Evolutionary conservation across 2,329 filamentous ascomycete species (phyloP), one percentile per base, ranked within the genome.

Genomic region (Aspergillus quadricinctus): DNA sequence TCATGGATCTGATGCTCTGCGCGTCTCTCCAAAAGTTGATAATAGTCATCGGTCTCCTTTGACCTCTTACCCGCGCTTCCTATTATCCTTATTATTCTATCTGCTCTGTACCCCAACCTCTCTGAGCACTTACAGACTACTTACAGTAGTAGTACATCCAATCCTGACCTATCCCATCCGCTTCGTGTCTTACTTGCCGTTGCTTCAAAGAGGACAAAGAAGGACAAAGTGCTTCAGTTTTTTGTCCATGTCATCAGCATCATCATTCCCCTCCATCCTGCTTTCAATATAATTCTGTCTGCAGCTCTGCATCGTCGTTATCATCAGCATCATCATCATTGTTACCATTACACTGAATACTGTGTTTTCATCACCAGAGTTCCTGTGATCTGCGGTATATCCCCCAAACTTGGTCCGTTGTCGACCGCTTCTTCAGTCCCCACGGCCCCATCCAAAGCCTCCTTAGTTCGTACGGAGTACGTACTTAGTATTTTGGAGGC

Each of bases 341-440:
- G 53, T 57, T 57, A 27, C 48, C n/a, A 19, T 50, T 14, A 27
- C 49, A 23, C 46, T 31, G 41, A 48, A 48, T 53, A n/a, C 37
- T 40, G n/a, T 50, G 21, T 43, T 43, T 43, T 43, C 23, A 46
- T 23, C 43, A 46, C 10, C 21, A 3, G 19, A 46, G 21, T 23
- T 45, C 28, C 55, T 64, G 53, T 53, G 64, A 66, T 66, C 63
- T 61, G 59, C 62, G 62, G 46, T 60, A 54, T 57, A 52, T 50
- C 28, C 55, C 56, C 54, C 53, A 58, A 59, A 58, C 45, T 58
- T 50, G 54, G 55, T 58, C 63, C 60, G 52, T 63, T 50, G 58
- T 62, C 64, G 60, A 64, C 61, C 65, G 64, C 64, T 63, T 66
- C 58, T 65, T 61, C 56, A 52, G 61, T 66, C 65, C 62, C 66